Conservation (phyloP, 106 monocot genomes). For the Acanthochlamys bracteata region DNA sequence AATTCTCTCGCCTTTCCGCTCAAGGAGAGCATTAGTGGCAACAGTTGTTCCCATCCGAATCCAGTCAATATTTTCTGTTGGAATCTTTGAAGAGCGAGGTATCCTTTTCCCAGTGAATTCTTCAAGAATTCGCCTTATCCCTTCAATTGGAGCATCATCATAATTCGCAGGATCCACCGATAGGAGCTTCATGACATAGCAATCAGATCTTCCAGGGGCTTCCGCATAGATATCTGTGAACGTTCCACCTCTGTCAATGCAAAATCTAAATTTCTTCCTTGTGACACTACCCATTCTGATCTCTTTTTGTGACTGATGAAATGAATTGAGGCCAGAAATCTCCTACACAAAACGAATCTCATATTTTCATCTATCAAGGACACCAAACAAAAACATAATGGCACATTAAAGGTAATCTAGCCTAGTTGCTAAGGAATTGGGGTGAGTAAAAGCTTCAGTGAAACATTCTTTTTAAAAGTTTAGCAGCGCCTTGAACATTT, state of each 20-base stretch:
- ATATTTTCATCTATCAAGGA: no score
- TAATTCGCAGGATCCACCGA: slow-evolving; percentile 92
- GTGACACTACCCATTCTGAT: slow-evolving; percentile 38
- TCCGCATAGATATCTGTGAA: slow-evolving; percentile 98
- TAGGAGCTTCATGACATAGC: slow-evolving; percentile 71
- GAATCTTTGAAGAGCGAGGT: slow-evolving; percentile 75
- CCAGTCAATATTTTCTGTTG: slow-evolving; percentile 86
- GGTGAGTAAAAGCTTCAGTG: no score
- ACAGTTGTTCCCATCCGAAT: slow-evolving; percentile 98
- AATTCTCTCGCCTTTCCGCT: slow-evolving; percentile 85
- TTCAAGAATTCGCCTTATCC: slow-evolving; percentile 79
- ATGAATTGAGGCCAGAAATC: no score
- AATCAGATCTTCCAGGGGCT: slow-evolving; percentile 52
- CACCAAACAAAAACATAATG: no score
- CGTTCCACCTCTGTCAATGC: slow-evolving; percentile 94
- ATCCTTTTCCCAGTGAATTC: slow-evolving; percentile 54
- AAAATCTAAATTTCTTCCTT: slow-evolving; percentile 69
- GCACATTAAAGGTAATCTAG: no score
- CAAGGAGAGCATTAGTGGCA: slow-evolving; percentile 93
- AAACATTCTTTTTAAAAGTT: no score
- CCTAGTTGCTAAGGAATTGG: no score
- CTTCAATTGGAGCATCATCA: slow-evolving; percentile 89
- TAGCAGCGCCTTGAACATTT: no score
- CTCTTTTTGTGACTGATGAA: no score
- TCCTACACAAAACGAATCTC: no score